Conservation (phyloP, 108 stramenopile genomes). For the Cyclotella cryptica region DNA sequence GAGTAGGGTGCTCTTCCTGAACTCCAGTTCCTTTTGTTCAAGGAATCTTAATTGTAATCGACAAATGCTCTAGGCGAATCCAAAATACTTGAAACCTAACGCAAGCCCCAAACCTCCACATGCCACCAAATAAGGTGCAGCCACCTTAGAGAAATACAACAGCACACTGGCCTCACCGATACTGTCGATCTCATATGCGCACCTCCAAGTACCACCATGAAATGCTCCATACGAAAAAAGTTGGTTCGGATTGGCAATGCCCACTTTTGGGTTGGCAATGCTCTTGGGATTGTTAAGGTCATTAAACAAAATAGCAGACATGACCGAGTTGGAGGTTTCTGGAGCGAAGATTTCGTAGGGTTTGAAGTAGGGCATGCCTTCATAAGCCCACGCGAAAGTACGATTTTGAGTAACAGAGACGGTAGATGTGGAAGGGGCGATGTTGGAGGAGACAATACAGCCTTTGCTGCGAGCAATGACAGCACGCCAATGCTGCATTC, state of each 20-base stretch:
- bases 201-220: conserved; percentile 97
- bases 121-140: conserved; percentile 67
- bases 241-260: conserved; percentile 92
- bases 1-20: no score
- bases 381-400: conserved; percentile 98
- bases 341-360: conserved; percentile 97
- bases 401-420: conserved; percentile 92
- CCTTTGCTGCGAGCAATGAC: conserved; percentile 90
- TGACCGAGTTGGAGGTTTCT: conserved; percentile 97
- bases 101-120: conserved; percentile 62
- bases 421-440: conserved; percentile 97
- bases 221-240: conserved; percentile 94
- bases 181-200: conserved; percentile 94
- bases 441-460: conserved; percentile 93
- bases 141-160: conserved; percentile 85
- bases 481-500: conserved; percentile 99
- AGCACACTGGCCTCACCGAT: conserved; percentile 96
- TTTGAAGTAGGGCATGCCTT: conserved; percentile 96
- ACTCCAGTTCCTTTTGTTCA: no score
- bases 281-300: conserved; percentile 88
- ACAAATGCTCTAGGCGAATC: conserved; percentile 37
- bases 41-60: not conserved
- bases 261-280: conserved; percentile 75
- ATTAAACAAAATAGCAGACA: conserved; percentile 93
- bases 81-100: conserved; percentile 55